phyloP scores from a whole-genome alignment of 768 basidiomycete genomes.

The Pholiota molesta region DNA sequence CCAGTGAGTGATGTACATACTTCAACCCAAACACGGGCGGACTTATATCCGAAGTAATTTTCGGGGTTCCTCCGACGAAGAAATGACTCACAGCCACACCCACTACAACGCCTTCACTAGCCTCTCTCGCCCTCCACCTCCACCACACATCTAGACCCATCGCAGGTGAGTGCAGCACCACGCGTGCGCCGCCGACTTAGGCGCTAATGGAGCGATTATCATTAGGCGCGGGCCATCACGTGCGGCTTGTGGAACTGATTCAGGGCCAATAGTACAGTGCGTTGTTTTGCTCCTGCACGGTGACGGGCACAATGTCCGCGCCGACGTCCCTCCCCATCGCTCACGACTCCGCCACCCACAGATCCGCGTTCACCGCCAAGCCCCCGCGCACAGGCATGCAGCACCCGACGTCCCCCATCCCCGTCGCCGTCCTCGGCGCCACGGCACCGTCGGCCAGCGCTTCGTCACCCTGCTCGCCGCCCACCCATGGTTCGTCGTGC shows the following conservation, averaged over 20 bases:
- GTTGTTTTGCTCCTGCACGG: background rate
- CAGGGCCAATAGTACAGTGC: background rate
- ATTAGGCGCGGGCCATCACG: background rate
- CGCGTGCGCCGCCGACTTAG: no score
- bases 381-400: slow-evolving; percentile 39
- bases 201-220: background rate
- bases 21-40: background rate
- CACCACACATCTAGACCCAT: no score
- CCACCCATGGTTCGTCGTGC: slow-evolving; percentile 91
- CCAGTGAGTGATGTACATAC: no score
- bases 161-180: no score
- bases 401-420: slow-evolving; percentile 26
- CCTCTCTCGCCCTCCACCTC: no score
- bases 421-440: slow-evolving; percentile 82
- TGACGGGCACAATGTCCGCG: background rate
- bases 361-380: slow-evolving; percentile 29
- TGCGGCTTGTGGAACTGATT: background rate
- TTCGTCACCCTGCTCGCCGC: slow-evolving; percentile 86
- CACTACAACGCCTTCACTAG: background rate
- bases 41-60: background rate
- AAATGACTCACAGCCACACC: background rate
- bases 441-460: slow-evolving; percentile 97
- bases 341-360: slow-evolving; percentile 29
- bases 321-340: slow-evolving; percentile 11
- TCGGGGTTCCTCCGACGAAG: background rate